phyloP scores from a whole-genome alignment of 495 filamentous ascomycete genomes.

The Aspergillus coremiiformis region DNA sequence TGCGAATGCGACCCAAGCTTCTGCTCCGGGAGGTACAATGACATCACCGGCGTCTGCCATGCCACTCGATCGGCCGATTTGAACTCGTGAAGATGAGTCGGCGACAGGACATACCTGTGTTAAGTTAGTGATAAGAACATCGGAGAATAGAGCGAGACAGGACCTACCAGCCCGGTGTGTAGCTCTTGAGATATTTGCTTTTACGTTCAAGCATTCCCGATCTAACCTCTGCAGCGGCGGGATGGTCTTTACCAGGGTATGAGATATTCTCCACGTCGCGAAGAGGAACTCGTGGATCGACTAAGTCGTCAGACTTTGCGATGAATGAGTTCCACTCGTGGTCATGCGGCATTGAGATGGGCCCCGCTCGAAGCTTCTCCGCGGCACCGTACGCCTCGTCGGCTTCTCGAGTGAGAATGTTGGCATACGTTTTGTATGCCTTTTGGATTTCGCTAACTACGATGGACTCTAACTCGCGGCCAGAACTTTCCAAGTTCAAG shows the following conservation, averaged over 20 bases:
- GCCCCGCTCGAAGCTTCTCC: conserved; percentile 75
- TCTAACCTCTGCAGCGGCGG: conserved; percentile 76
- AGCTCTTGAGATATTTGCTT: conserved; percentile 98
- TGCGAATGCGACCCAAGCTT: conserved; percentile 89
- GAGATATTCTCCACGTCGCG: conserved; percentile 75
- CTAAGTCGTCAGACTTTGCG: conserved; percentile 72
- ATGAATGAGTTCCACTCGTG: conserved; percentile 85
- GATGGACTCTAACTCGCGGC: conserved; percentile 88
- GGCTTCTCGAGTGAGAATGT: conserved; percentile 81
- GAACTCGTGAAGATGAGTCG: conserved; percentile 96
- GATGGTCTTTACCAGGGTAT: conserved; percentile 89
- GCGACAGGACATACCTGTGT: conserved; percentile 85
- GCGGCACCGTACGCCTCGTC: conserved; percentile 71
- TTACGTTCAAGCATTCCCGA: conserved; percentile 92
- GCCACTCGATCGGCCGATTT: conserved; percentile 73
- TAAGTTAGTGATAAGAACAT: conserved; percentile 24
- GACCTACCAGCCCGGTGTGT: conserved; percentile 87
- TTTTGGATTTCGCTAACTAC: conserved; percentile 97
- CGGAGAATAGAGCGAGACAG: background rate
- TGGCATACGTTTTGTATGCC: conserved; percentile 85
- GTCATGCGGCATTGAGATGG: conserved; percentile 84
- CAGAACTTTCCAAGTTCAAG: conserved; percentile 88
- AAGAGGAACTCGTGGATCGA: conserved; percentile 75
- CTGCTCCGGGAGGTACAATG: conserved; percentile 86
- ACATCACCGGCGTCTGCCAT: conserved; percentile 83